Conservation (phyloP, 169 alveolate species). For the Eimeria acervulina region DNA sequence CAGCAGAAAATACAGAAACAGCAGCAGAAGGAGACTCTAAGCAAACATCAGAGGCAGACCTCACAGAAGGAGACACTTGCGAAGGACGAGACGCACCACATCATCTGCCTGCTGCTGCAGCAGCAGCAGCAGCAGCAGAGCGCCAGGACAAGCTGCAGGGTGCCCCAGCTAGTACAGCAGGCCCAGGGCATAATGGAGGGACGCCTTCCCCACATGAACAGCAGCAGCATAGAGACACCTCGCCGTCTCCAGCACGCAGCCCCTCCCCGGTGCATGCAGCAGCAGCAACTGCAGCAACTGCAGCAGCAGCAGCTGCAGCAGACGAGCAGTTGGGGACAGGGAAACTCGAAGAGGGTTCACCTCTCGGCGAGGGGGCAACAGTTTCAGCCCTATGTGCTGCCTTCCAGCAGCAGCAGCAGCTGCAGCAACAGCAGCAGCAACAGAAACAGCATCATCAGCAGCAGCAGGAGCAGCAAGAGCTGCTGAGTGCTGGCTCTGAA, state of each 20-base stretch:
- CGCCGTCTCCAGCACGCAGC: too few relatives aligned
- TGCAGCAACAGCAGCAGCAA: background rate
- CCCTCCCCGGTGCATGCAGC: too few relatives aligned
- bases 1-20: background rate
- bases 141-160: background rate
- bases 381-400: background rate
- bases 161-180: background rate
- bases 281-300: too few relatives aligned
- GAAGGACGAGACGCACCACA: too few relatives aligned
- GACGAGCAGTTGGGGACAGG: too few relatives aligned
- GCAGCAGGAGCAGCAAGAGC: constrained; percentile 40
- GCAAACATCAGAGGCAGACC: background rate
- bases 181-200: background rate
- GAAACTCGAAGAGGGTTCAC: too few relatives aligned
- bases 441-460: constrained; percentile 37
- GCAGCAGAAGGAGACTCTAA: background rate
- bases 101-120: too few relatives aligned
- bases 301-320: too few relatives aligned
- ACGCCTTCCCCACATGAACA: background rate
- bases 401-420: background rate
- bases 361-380: too few relatives aligned
- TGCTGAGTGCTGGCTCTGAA: background rate
- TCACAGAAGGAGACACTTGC: background rate
- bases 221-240: background rate
- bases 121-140: too few relatives aligned